A percentile compares a stretch with the other conserved stretches of the same genome.
Conservation (phyloP, 306 rosid species). For the Inga oerstediana region DNA sequence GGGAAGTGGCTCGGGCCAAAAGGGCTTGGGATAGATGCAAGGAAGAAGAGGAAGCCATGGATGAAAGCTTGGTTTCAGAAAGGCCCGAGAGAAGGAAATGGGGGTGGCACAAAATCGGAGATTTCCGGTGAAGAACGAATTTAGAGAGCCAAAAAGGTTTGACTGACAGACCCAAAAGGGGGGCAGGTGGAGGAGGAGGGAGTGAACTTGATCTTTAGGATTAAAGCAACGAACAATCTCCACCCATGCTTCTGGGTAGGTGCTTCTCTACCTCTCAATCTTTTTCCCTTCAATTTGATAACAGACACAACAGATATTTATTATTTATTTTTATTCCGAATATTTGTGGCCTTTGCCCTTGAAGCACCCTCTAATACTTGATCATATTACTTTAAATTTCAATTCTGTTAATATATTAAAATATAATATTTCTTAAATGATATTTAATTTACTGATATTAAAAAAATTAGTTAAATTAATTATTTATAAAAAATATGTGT, state of each 20-base stretch:
- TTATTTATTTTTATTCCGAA: neutral
- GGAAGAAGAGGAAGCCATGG: conserved; percentile 80
- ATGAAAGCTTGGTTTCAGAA: neutral
- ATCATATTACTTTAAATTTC: neutral
- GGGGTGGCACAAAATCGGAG: neutral
- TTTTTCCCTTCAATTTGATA: neutral
- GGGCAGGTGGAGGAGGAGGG: neutral
- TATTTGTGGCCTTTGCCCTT: neutral
- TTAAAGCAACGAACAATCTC: neutral
- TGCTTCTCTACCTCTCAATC: conserved; percentile 1
- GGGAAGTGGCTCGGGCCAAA: conserved; percentile 68
- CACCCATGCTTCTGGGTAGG: conserved; percentile 23
- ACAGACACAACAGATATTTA: neutral
- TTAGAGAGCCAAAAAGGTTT: neutral
- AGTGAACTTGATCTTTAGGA: neutral
- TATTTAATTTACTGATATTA: too few relatives aligned
- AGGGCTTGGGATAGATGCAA: conserved; percentile 82
- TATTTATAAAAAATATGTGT: too few relatives aligned
- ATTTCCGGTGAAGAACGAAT: neutral
- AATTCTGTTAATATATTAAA: too few relatives aligned
- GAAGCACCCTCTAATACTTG: neutral
- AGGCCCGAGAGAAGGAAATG: neutral
- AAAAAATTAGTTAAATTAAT: too few relatives aligned
- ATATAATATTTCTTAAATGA: too few relatives aligned
- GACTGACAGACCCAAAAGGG: neutral